Evolutionary conservation across 2,329 filamentous ascomycete species (phyloP), one percentile per base, ranked within the genome.

Genomic region (Aspergillus ochraceus): DNA sequence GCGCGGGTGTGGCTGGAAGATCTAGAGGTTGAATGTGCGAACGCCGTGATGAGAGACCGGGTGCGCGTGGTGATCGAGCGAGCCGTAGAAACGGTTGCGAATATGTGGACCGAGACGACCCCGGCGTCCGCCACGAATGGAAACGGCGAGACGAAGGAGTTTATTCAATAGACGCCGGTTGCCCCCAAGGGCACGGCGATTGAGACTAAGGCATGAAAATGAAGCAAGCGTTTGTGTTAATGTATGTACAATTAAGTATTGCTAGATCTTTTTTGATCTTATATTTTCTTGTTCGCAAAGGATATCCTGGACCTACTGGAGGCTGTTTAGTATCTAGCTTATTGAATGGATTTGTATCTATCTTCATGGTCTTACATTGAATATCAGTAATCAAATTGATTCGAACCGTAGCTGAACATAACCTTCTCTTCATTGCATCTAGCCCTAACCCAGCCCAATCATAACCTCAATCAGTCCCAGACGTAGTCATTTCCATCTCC

Each of bases 1-100:
- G 95, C 94, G 6, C 90, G 87, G 62, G 89, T 99, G 6, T 98
- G 94, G 93, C 80, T 99, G 45, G 95, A 98, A 81, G 87, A 90
- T 66, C 77, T 98, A 49, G 92, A 96, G 68, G 90, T 99, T 4
- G 95, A 98, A 76, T 96, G 92, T 74, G 80, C 80, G 57, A 92
- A 92, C 64, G 86, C 87, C 64, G 86, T 91, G 19, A 85, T 97
- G 70, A 88, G 88, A 51, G 94, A 96, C 74, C 84, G 95, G 60
- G 91, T 99, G 5, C 85, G 90, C 67, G 92, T 91, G 1, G 92
- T 99, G 9, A 90, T 97, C 11, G 94, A 98, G 75, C 84, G 92
- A 66, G 93, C 90, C 0, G 89, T 94, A 3, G 93, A 97, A 80
- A 90, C 92, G 26, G 91, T 93, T 14, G 90, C 90, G 51, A 90